phyloP scores from a whole-genome alignment of 805 yeast genomes.

The Metschnikowia bowlesiae region DNA sequence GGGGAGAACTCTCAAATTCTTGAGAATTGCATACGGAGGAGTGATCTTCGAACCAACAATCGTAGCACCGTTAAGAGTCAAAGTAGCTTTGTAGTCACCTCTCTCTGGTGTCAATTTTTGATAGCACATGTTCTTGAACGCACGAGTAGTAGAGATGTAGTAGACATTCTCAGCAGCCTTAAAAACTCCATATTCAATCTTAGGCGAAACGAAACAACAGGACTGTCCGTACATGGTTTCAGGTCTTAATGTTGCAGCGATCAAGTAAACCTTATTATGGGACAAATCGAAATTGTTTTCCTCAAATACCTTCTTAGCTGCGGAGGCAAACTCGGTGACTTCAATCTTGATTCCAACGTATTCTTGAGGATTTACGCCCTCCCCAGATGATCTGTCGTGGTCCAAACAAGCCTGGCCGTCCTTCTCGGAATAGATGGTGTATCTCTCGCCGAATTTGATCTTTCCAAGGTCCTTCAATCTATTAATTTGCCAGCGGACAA shows the following conservation, averaged over 20 bases:
- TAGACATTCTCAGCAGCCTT: conserved; percentile 73
- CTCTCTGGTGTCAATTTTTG: conserved; percentile 89
- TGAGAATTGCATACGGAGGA: conserved; percentile 75
- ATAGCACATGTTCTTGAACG: conserved; percentile 95
- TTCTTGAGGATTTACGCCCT: conserved; percentile 96
- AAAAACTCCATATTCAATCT: conserved; percentile 85
- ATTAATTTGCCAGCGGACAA: conserved; percentile 95
- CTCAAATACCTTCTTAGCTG: conserved; percentile 52
- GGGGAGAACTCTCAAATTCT: conserved; percentile 79
- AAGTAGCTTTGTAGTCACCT: conserved; percentile 65
- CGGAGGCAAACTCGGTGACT: conserved; percentile 54
- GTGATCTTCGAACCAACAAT: conserved; percentile 82
- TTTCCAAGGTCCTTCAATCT: conserved; percentile 78
- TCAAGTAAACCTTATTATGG: conserved; percentile 68
- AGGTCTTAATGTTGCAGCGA: conserved; percentile 97
- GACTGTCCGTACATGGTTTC: conserved; percentile 99
- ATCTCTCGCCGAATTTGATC: conserved; percentile 96
- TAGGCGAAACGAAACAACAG: conserved; percentile 96
- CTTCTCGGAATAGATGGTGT: conserved; percentile 94
- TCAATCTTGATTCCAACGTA: conserved; percentile 89
- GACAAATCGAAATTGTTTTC: conserved; percentile 43
- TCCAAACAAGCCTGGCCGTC: conserved; percentile 99
- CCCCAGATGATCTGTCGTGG: conserved; percentile 96
- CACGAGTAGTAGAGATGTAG: conserved; percentile 87
- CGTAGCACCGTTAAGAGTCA: conserved; percentile 60